Percentiles rank a stretch among this genome's conserved stretches.
Evolutionary conservation across 345 rosid species (phyloP).

Genomic region (Corchorus capsularis): DNA sequence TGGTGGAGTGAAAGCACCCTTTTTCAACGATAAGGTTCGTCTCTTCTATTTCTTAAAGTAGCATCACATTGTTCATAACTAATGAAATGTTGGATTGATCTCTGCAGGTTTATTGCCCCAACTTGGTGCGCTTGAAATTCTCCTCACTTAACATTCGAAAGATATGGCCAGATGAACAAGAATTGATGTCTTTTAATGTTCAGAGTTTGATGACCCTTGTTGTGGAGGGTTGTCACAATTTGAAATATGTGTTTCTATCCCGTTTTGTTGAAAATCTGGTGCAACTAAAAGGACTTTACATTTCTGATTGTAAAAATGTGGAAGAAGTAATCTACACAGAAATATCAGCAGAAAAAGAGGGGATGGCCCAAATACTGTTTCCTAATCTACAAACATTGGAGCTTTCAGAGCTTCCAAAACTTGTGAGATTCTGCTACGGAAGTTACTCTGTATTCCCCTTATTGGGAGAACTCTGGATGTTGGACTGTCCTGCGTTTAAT

Average conservation of each 20-base stretch:
- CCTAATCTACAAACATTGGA: no score
- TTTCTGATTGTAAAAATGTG: neutral
- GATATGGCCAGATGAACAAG: neutral
- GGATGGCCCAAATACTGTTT: no score
- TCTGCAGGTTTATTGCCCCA: neutral
- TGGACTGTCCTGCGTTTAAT: no score
- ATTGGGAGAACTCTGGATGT: no score
- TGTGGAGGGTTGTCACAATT: no score
- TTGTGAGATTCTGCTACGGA: no score
- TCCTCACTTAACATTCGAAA: no score
- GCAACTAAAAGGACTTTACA: no score
- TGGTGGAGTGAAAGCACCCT: neutral
- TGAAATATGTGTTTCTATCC: conserved; percentile 3
- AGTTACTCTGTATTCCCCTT: no score
- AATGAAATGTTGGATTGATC: no score
- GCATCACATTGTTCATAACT: no score
- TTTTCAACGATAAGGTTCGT: conserved; percentile 16
- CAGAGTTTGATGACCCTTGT: conserved; percentile 6
- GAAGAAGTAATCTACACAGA: neutral
- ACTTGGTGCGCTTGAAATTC: neutral
- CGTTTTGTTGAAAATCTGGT: neutral
- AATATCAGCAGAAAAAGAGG: neutral
- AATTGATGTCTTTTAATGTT: neutral
- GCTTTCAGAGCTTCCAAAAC: no score
- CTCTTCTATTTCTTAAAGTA: neutral